Base-by-base conservation (phyloP, 345 rosid species). In the Gossypium anomalum region DNA sequence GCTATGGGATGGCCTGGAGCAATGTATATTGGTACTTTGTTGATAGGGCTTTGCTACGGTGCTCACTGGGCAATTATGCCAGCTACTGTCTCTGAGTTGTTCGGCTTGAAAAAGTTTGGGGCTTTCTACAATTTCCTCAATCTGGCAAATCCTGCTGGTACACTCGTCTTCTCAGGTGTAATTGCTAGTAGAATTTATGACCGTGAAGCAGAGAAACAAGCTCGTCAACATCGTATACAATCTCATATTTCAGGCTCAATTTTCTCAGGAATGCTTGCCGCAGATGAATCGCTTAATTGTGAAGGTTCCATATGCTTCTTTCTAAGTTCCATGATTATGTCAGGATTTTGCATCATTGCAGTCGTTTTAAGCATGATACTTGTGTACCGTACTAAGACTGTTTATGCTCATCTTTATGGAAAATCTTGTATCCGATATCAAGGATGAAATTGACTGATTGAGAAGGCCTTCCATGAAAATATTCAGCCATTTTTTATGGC, bases 21-120 rank as follows among this genome's bases (percentile, higher is more conserved):
- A 13, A 86, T 95, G 97, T 69, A 95, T 80, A 80, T 90, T n/a
- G 98, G 41, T 34, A 95, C 99, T 7, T 83, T 93, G 64, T 64
- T 96, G 87, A 90, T 90, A 23, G 97, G 99, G 17, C 92, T 91
- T 2, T 93, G 98, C 51, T 92, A 96, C 55, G 99, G 98, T 20
- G 88, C 98, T 12, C 98, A 93, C 56, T 96, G 98, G 99, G 98
- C 98, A 16, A 93, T 96, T 55, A 93, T 96, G 65, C 99, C 99
- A 6, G 99, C 98, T 44, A 82, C 97, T 44, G 97, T 98, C 55
- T 96, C 99, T 34, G 98, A 96, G 88, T 86, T 96, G 76, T 96
- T 96, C 62, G 99, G 99, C 64, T 72, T 96, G 76, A 93, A 96
- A 71, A 96, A 96, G 70, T 92, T 96, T 14, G 97, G 99, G 65